Evolutionary conservation across 306 rosid species (phyloP).

Genomic region (Purshia tridentata): DNA sequence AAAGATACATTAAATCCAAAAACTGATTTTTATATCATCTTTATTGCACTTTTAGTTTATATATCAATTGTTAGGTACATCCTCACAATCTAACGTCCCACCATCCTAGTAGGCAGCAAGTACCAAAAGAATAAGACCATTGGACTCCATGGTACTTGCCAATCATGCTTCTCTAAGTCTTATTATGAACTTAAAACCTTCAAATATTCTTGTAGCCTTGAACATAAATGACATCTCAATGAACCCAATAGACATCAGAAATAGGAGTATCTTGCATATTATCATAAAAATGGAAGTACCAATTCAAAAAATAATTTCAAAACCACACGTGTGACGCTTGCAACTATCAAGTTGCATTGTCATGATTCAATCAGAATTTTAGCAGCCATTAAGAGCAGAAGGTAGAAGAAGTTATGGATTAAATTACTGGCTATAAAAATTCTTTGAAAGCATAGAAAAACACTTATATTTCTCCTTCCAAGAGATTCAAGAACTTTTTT

Average conservation of each 20-base stretch:
- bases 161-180: neutral
- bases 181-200: neutral
- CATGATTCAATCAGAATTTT: neutral
- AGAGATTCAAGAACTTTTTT: neutral
- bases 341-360: neutral
- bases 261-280: neutral
- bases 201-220: neutral
- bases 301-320: neutral
- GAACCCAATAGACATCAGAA: neutral
- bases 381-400: neutral
- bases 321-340: neutral
- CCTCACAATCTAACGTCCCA: neutral
- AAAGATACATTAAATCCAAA: neutral
- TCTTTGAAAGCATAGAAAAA: slow-evolving; percentile 6
- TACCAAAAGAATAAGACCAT: neutral
- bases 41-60: neutral
- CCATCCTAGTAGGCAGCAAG: neutral
- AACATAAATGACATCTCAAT: neutral
- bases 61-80: neutral
- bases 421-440: slow-evolving; percentile 10
- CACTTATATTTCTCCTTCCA: neutral
- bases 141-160: neutral
- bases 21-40: neutral
- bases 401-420: neutral
- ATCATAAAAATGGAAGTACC: neutral